Base-by-base conservation (phyloP, 75 land plant genomes). In the Pinus albicaulis region DNA sequence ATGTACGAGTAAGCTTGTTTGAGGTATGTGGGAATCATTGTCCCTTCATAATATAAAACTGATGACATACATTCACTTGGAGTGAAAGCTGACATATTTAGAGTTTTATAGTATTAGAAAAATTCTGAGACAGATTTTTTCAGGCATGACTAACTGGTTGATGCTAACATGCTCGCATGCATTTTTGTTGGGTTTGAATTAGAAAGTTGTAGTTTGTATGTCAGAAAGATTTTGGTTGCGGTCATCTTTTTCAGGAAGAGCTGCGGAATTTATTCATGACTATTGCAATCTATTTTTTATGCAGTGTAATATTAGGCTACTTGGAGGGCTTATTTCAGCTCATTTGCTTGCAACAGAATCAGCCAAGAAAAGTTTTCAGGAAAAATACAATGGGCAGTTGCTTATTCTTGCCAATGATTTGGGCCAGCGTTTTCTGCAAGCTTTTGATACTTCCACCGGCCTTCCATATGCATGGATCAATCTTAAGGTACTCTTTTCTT, bases 381-480 rank as follows among this genome's bases (percentile, higher is more conserved):
- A 86, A 71, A 56, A 73, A 66, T 95, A 95, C 79, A 82, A 89
- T 57, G 86, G 89, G 66, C 85, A 90, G 74, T 85, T 95, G 60
- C 89, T 95, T 65, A 38, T 48, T 25, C 82, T 95, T 20, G 98
- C 98, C 77, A 90, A 90, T 77, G 98, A 95, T 62, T 83, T 95
- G 71, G 98, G 95, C 5, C 79, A 65, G 12, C 88, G 95, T 19
- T 86, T 92, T 59, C 75, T 94, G 56, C 86, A 80, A 71, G 94
- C 97, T 20, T 94, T 94, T 80, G 81, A 89, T 74, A 92, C 97
- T 26, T 94, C 94, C 0, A 92, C 97, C 73, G 92, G 94, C 6
- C 79, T 94, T 79, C 97, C 97, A 22, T 94, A 89, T 89, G 97
- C 95, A 57, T 94, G 97, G 97, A 84, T 94, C 76, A 94, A 94